phyloP scores from a whole-genome alignment of 2,329 filamentous ascomycete genomes.

The Fusarium staphyleae region DNA sequence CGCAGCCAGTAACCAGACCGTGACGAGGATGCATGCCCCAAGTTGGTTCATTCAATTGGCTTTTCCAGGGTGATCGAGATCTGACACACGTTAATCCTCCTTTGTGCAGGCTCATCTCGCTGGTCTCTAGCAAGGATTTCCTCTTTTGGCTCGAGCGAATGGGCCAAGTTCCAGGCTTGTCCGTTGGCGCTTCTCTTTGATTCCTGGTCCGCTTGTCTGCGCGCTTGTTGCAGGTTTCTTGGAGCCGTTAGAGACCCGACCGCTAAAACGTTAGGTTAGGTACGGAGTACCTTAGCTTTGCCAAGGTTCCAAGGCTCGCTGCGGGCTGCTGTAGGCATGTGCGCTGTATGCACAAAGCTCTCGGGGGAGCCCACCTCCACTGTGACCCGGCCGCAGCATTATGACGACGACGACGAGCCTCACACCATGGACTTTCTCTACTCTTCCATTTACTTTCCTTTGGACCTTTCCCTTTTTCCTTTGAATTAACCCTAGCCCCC shows the following conservation, averaged over 20 bases:
- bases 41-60: slow-evolving; percentile 38
- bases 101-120: slow-evolving; percentile 19
- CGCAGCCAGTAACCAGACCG: slow-evolving; percentile 13
- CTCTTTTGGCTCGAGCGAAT: slow-evolving; percentile 8
- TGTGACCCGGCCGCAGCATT: slow-evolving; percentile 24
- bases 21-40: slow-evolving; percentile 28
- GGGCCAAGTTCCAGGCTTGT: background rate
- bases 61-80: slow-evolving; percentile 36
- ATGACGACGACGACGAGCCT: slow-evolving; percentile 27
- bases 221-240: background rate
- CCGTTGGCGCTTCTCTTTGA: background rate
- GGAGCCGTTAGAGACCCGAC: background rate
- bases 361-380: slow-evolving; percentile 15
- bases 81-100: slow-evolving; percentile 26
- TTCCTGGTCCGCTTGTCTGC: background rate
- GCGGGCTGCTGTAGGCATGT: background rate
- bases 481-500: slow-evolving; percentile 12
- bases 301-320: slow-evolving; percentile 3
- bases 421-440: slow-evolving; percentile 21
- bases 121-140: slow-evolving; percentile 15
- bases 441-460: slow-evolving; percentile 29
- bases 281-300: too few species aligned
- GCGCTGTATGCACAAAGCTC: slow-evolving; percentile 6
- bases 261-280: background rate
- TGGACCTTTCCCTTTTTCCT: slow-evolving; percentile 8